phyloP scores from a whole-genome alignment of 2,329 filamentous ascomycete genomes.

The Microthyrium microscopicum region DNA sequence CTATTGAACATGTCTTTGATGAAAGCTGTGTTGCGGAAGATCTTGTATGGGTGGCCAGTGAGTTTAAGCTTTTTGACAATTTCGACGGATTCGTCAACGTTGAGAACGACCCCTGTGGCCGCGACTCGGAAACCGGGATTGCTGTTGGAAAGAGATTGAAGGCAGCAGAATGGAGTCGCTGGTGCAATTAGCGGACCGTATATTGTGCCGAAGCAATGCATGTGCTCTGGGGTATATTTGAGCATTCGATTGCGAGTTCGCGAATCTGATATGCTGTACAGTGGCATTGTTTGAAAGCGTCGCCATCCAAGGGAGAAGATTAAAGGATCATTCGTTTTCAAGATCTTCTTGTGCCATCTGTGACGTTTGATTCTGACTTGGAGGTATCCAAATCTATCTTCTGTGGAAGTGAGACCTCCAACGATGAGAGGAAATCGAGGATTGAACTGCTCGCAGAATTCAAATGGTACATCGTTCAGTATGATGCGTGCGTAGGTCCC shows the following conservation, averaged over 20 bases:
- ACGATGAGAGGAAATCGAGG: slow-evolving; percentile 70
- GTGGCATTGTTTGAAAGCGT: slow-evolving; percentile 77
- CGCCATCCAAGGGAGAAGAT: slow-evolving; percentile 96
- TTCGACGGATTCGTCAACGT: slow-evolving; percentile 87
- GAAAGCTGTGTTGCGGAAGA: slow-evolving; percentile 98
- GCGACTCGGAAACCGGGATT: slow-evolving; percentile 87
- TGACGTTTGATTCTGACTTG: slow-evolving; percentile 95
- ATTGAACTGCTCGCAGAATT: slow-evolving; percentile 74
- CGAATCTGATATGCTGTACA: slow-evolving; percentile 91
- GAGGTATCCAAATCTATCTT: slow-evolving; percentile 89
- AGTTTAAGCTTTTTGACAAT: slow-evolving; percentile 99
- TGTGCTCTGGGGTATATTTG: slow-evolving; percentile 97
- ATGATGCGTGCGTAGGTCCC: slow-evolving; percentile 89
- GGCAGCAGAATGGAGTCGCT: slow-evolving; percentile 88
- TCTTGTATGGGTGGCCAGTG: slow-evolving; percentile 85
- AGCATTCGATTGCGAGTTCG: slow-evolving; percentile 91
- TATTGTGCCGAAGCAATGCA: slow-evolving; percentile 95
- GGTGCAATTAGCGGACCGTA: slow-evolving; percentile 90
- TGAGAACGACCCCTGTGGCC: slow-evolving; percentile 82
- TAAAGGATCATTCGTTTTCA: slow-evolving; percentile 94
- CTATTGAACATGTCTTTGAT: slow-evolving; percentile 97
- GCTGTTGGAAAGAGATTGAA: slow-evolving; percentile 72
- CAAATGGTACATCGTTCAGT: slow-evolving; percentile 73
- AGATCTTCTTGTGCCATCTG: slow-evolving; percentile 96
- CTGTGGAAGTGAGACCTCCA: slow-evolving; percentile 80